Base-by-base conservation (phyloP, 2,329 filamentous ascomycete genomes). In the Alternaria dauci region DNA sequence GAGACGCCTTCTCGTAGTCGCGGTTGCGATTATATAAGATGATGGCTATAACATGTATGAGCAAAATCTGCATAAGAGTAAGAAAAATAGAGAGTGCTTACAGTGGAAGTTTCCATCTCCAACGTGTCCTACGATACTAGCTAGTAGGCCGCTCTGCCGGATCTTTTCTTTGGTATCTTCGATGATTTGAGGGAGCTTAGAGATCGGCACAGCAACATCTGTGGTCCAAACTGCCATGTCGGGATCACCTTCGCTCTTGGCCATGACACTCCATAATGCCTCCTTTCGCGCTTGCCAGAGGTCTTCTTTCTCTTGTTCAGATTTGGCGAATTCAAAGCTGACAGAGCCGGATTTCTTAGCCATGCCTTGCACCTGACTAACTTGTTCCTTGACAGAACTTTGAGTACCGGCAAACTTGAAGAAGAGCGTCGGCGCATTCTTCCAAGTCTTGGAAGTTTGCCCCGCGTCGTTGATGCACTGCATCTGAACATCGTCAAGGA, bases 401-500 rank as follows among this genome's bases (percentile, higher is more conserved):
- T 86, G 83, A 0, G 89, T 91, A 8, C 90, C 90, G 0, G 87
- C 84, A 70, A 92, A 92, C 79, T 92, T 92, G 81, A 93, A 87
- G 71, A 93, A 93, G 2, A 93, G 80, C 0, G 91, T 93, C 0
- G 91, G 89, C 0, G 81, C 80, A 72, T 92, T 90, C 58, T 86
- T 86, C 91, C 91, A 93, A 38, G 81, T 81, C 25, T 88, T 87
- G 36, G 84, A 84, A 0, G 87, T 88, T 74, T 83, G 85, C 26
- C 89, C 89, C 1, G 88, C 87, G 28, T 85, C 82, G 79, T 92
- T 92, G 68, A 92, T 87, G 43, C 89, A 87, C 52, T 82, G 79
- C 89, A 97, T 97, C 81, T 96, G 93, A 58, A 93, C 90, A 75
- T 96, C 93, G 80, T 97, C 94, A 28, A 97, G 83, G 59, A 97